Base-by-base conservation (phyloP, 495 filamentous ascomycete species). In the Aspergillus olivimuriae region DNA sequence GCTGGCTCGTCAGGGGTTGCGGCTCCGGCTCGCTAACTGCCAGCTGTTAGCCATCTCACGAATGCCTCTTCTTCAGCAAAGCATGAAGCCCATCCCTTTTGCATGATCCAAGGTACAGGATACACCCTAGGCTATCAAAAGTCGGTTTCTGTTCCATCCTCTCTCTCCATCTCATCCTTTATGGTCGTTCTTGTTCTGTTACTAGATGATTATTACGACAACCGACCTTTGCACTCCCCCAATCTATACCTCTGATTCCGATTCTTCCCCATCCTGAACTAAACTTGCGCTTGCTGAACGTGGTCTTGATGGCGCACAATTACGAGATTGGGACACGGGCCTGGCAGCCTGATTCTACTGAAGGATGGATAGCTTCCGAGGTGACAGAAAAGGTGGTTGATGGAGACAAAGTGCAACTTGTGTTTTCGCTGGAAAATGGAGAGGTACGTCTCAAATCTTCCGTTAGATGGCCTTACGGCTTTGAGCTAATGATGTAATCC, bases 251-350 rank as follows among this genome's bases (percentile, higher is more conserved):
- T 35, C n/a, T n/a, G 12, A 38, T 22, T 19, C 18, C 35, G 35
- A 21, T 38, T 19, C 21, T 36, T 36, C 14, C 10, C 31, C 31
- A 39, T 15, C 35, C n/a, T 39, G n/a, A n/a, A n/a, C n/a, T n/a
- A n/a, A n/a, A n/a, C n/a, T n/a, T n/a, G n/a, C n/a, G n/a, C n/a
- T n/a, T n/a, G n/a, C n/a, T n/a, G n/a, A 34, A 12, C 41, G 20
- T 45, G 24, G 30, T 41, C 52, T 55, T 50, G 37, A 95, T 97
- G 94, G 88, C 89, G 73, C 87, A 95, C 71, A 88, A 75, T 58
- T 99, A 95, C 67, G 92, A 97, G 80, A 82, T 96, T 55, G 94
- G 91, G 51, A 97, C 92, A 52, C 79, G 86, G 77, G 94, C 89
- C 63, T 99, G 92, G 92, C 90, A 97, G 77, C 88, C 94, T 48